Percentiles rank a stretch among this genome's conserved stretches.
Evolutionary conservation across 2,329 filamentous ascomycete genomes (phyloP).

Genomic region (Colletotrichum limetticola): DNA sequence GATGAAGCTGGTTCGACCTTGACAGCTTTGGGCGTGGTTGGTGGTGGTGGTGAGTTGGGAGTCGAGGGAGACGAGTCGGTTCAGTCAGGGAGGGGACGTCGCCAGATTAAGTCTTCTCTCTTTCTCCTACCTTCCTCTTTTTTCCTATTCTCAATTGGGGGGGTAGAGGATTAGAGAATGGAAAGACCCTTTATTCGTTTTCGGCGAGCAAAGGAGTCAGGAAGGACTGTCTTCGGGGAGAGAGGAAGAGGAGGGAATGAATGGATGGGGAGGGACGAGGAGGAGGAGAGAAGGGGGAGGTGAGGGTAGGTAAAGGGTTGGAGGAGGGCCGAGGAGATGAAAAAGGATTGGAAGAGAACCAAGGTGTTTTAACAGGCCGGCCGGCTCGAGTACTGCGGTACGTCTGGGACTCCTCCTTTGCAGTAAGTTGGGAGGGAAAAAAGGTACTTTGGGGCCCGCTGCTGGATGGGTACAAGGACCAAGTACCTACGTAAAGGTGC

Average conservation of each 20-base stretch:
- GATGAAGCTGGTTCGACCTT: constrained; percentile 10
- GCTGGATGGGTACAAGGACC: neutral
- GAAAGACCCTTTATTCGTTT: constrained; percentile 37
- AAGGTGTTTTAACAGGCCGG: constrained; percentile 53
- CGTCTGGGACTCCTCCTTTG: too few relatives aligned
- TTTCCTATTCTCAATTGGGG: constrained; percentile 35
- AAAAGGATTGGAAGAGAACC: constrained; percentile 64
- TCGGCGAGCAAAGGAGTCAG: constrained; percentile 48
- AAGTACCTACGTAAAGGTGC: neutral
- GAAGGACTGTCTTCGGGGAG: constrained; percentile 61
- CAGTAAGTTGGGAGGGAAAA: neutral
- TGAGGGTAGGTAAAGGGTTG: constrained; percentile 57
- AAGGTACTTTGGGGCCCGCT: constrained; percentile 15
- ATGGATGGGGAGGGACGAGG: constrained; percentile 55
- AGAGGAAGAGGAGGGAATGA: constrained; percentile 69
- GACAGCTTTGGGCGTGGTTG: constrained; percentile 1
- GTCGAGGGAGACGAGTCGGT: constrained; percentile 21
- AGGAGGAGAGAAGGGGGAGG: constrained; percentile 48
- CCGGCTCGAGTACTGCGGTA: neutral
- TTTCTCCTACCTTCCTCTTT: constrained; percentile 36
- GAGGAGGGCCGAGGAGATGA: constrained; percentile 64
- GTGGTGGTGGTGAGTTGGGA: constrained; percentile 12
- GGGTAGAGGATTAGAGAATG: constrained; percentile 32
- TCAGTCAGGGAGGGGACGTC: constrained; percentile 41
- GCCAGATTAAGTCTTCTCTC: constrained; percentile 32